Percentiles rank a stretch among this genome's conserved stretches.
Evolutionary conservation across 441 rosid species (phyloP).

Genomic region (Corymbia calophylla): DNA sequence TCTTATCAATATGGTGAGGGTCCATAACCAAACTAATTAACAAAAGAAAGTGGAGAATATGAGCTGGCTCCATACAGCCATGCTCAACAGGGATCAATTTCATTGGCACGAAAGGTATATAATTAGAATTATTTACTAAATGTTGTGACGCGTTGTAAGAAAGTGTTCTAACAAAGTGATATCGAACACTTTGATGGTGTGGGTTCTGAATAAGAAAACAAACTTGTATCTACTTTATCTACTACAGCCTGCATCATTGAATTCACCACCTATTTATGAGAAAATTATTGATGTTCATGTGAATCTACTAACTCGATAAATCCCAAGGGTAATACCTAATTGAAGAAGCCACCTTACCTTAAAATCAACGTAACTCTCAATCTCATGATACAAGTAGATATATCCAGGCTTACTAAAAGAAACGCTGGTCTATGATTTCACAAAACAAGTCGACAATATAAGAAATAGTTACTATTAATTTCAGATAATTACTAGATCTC

Average conservation of each 20-base stretch:
- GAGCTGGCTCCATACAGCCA: neutral
- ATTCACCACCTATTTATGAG: neutral
- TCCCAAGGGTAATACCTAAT: neutral
- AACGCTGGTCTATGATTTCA: neutral
- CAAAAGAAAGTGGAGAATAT: neutral
- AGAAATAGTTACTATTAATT: neutral
- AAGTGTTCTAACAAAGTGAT: neutral
- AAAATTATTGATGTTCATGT: neutral
- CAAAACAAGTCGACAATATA: neutral
- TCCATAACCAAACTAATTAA: neutral
- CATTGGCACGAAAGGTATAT: neutral
- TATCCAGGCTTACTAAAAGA: neutral
- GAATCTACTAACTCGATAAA: neutral
- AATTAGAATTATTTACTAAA: neutral
- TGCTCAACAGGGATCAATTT: neutral
- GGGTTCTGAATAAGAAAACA: neutral
- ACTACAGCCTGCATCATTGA: neutral
- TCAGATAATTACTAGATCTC: neutral
- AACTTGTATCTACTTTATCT: neutral
- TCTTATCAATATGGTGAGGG: neutral
- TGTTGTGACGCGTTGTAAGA: neutral
- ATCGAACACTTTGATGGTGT: neutral
- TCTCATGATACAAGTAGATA: neutral
- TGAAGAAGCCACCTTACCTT: neutral
- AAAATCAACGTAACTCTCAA: neutral